Evolutionary conservation across 192 early-diverging fungal species (phyloP), one percentile per base, ranked within the genome.

Genomic region (Funneliformis mosseae): DNA sequence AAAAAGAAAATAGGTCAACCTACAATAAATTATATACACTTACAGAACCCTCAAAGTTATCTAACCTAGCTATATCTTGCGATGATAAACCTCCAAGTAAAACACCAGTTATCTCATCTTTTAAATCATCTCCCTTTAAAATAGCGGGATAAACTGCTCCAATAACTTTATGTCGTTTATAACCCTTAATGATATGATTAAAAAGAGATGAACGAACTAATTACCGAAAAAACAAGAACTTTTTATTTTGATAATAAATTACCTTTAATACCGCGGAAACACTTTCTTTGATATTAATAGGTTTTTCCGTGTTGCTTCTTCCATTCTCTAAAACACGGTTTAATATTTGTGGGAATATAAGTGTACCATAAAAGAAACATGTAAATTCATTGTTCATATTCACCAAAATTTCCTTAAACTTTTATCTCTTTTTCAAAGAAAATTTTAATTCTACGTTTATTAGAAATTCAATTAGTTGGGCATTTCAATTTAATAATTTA

Each of bases 291-390:
- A 55, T 21, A 55, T 55, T 55, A 55, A 21, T 55, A 18, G 50
- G 50, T n/a, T 14, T 14, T 46, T n/a, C 41, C 9, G 23, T 73
- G n/a, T 45, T 25, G 23, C n/a, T 45, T 25, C 39, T 16, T 5
- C n/a, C 41, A 27, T 73, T 12, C 43, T 12, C 21, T 39, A 73
- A 14, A 39, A 73, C 71, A 21, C 21, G 71, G 10, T 25, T 23
- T 14, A 73, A 43, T 42, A 73, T 73, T 46, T 73, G 18, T 18
- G 38, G 39, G 14, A 38, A 43, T 12, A 23, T 48, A 12, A 73
- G 39, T 3, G 71, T 73, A 8, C 71, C 71, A 48, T 73, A 73
- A 73, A 73, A 73, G 25, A 73, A 73, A 27, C 71, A 73, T 6
- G 43, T 45, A 73, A 73, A 42, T 23, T 73, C 28, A 6, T 46